Conservation (phyloP, 495 filamentous ascomycete species). For the Collariella sp. region DNA sequence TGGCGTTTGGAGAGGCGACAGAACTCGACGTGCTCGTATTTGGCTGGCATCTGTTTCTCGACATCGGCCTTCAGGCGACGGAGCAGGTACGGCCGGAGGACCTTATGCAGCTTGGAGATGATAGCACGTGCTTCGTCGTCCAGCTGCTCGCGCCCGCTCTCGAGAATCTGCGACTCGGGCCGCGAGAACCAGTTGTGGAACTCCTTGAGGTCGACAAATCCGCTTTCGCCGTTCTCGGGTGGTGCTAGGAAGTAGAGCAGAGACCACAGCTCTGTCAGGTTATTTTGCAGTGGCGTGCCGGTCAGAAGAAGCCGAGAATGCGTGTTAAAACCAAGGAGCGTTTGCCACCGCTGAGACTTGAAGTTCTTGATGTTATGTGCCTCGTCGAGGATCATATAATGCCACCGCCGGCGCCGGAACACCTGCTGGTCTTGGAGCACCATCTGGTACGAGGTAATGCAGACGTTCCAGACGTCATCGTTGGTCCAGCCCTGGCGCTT, state of each 20-base stretch:
- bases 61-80: constrained; percentile 93
- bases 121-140: constrained; percentile 84
- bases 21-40: constrained; percentile 94
- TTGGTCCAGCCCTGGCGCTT: constrained; percentile 89
- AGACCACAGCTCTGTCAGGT: constrained; percentile 94
- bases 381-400: constrained; percentile 97
- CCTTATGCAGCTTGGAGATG: constrained; percentile 85
- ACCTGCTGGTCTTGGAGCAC: constrained; percentile 88
- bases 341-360: constrained; percentile 93
- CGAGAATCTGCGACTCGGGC: constrained; percentile 89
- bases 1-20: constrained; percentile 93
- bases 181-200: constrained; percentile 91
- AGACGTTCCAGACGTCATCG: constrained; percentile 87
- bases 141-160: constrained; percentile 86
- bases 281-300: constrained; percentile 95
- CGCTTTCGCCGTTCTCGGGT: constrained; percentile 73
- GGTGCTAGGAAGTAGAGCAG: constrained; percentile 94
- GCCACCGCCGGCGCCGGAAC: constrained; percentile 90
- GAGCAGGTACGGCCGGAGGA: constrained; percentile 85
- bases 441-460: constrained; percentile 94
- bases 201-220: constrained; percentile 81
- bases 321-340: constrained; percentile 83
- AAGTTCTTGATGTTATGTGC: constrained; percentile 99
- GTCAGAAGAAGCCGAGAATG: constrained; percentile 81
- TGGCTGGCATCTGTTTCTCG: constrained; percentile 98